A percentile compares a stretch with the other conserved stretches of the same genome.
These are phyloP conservation scores for Nephromyces sp. DNA, from an alignment of 169 alveolate genomes.

Conservation along the genomic window DNA sequence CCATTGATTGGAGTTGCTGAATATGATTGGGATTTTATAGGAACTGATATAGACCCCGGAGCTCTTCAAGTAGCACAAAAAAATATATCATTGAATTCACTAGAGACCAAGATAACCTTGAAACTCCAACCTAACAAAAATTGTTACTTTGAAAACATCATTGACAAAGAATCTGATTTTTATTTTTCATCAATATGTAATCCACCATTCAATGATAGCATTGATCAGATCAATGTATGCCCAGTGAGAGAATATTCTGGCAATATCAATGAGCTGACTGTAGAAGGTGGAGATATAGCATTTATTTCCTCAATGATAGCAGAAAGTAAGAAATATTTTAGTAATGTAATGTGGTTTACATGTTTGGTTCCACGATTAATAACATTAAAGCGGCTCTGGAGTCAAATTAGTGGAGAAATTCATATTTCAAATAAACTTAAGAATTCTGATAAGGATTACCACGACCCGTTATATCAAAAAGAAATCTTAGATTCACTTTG, in stretches of 20 bases:
- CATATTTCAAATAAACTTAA: background rate
- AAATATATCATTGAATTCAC: slow-evolving; percentile 22
- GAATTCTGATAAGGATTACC: background rate
- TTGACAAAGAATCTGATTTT: background rate
- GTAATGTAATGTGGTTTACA: slow-evolving; percentile 45
- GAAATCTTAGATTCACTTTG: background rate
- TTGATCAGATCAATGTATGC: slow-evolving; percentile 3
- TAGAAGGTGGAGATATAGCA: slow-evolving; percentile 42
- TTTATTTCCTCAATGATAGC: slow-evolving; percentile 28
- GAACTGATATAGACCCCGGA: slow-evolving; percentile 36
- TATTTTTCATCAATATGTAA: slow-evolving; percentile 38
- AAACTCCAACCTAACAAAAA: slow-evolving; percentile 17
- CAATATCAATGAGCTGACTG: slow-evolving; percentile 23
- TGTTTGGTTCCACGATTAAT: slow-evolving; percentile 37
- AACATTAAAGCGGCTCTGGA: slow-evolving; percentile 11
- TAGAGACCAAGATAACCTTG: slow-evolving; percentile 8
- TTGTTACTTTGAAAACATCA: slow-evolving; percentile 13
- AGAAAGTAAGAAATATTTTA: slow-evolving; percentile 24
- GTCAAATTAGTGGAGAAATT: background rate
- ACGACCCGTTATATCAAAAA: background rate
- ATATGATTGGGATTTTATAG: slow-evolving; percentile 43
- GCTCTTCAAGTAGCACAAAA: slow-evolving; percentile 25
- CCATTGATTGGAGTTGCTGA: slow-evolving; percentile 35
- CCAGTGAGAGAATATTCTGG: slow-evolving; percentile 30
- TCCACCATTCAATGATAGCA: slow-evolving; percentile 38